A percentile compares a stretch with the other conserved stretches of the same genome.
These are phyloP conservation scores for Apiotrichum gracile DNA, from an alignment of 1,284 basidiomycete genomes.

Conservation along the genomic window DNA sequence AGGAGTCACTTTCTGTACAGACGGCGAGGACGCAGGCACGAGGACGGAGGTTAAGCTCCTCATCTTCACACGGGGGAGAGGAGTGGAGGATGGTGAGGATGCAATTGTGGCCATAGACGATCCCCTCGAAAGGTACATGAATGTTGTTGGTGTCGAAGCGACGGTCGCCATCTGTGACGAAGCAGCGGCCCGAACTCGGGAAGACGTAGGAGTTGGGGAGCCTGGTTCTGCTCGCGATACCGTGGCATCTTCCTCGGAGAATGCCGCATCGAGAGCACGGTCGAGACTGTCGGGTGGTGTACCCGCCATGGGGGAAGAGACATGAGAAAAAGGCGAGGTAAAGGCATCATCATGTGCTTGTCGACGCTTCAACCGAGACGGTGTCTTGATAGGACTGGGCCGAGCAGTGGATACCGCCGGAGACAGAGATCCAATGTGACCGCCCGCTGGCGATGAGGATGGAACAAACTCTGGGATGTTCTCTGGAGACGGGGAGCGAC, in stretches of 20 bases:
- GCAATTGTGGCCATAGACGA: background rate
- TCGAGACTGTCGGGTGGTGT: slow-evolving; percentile 1
- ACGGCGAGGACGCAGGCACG: slow-evolving; percentile 20
- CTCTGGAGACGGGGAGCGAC: slow-evolving; percentile 6
- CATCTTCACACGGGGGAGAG: background rate
- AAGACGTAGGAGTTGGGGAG: slow-evolving; percentile 5
- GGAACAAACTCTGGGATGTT: slow-evolving; percentile 1
- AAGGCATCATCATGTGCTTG: slow-evolving; percentile 3
- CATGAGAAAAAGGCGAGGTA: slow-evolving; percentile 8
- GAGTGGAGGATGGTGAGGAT: background rate
- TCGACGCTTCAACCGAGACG: background rate
- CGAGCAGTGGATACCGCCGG: slow-evolving; percentile 12
- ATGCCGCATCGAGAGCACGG: background rate
- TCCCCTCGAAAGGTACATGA: no score
- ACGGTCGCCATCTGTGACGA: slow-evolving; percentile 1
- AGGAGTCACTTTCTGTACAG: background rate
- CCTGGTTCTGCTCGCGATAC: slow-evolving; percentile 1
- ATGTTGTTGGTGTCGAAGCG: background rate
- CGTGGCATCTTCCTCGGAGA: background rate
- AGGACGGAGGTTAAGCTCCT: slow-evolving; percentile 3
- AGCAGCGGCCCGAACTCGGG: slow-evolving; percentile 5
- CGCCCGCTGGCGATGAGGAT: slow-evolving; percentile 1
- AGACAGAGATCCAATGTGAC: slow-evolving; percentile 14
- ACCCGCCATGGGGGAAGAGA: background rate
- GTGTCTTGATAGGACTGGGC: background rate